Evolutionary conservation across 148 eudicot species (phyloP).

Genomic region (Beta vulgaris): DNA sequence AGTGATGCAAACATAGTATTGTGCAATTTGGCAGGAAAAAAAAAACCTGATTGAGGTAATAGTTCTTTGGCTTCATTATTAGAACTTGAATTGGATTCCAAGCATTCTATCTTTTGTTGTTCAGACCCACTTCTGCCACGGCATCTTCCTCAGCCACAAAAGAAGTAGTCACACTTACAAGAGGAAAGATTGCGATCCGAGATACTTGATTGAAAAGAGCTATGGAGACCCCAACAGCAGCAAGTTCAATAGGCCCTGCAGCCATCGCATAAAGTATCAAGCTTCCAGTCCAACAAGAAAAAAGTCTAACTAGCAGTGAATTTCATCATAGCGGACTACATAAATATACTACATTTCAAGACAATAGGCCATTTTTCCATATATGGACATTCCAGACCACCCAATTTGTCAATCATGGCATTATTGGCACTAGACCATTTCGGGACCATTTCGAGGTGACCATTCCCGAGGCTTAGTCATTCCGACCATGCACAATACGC

Average conservation of each 20-base stretch:
- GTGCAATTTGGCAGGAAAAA: too few relatives aligned
- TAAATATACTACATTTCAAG: background rate
- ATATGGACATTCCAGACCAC: background rate
- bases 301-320: too few relatives aligned
- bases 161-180: conserved; percentile 81
- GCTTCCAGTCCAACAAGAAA: background rate
- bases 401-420: too few relatives aligned
- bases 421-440: too few relatives aligned
- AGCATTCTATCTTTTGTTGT: conserved; percentile 27
- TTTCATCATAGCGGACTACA: too few relatives aligned
- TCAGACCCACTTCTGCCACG: conserved; percentile 24
- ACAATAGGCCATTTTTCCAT: background rate
- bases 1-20: too few relatives aligned
- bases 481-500: too few relatives aligned
- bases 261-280: background rate
- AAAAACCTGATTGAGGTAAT: conserved; percentile 47
- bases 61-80: conserved; percentile 51
- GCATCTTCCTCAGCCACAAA: conserved; percentile 90
- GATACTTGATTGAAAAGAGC: conserved; percentile 88
- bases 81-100: conserved; percentile 33
- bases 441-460: too few relatives aligned
- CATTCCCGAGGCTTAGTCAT: too few relatives aligned
- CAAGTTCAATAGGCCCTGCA: conserved; percentile 74
- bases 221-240: conserved; percentile 86
- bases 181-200: conserved; percentile 73